Evolutionary conservation across 768 basidiomycete genomes (phyloP).

Genomic region (Auriscalpium microsporum): DNA sequence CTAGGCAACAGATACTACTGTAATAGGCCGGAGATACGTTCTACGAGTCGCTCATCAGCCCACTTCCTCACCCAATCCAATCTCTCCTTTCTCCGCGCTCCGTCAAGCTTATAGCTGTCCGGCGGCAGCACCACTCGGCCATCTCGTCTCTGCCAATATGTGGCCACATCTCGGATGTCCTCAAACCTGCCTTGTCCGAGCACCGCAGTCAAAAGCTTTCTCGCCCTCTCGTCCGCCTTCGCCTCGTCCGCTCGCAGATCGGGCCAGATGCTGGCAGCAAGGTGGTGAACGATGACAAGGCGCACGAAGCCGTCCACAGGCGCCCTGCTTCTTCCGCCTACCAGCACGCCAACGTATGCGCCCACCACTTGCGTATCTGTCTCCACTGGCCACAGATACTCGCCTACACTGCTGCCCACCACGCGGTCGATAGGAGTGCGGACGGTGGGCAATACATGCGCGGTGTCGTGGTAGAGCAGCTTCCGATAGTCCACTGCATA

Average conservation of each 20-base stretch:
- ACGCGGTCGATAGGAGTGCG: slow-evolving; percentile 42
- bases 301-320: slow-evolving; percentile 49
- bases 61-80: slow-evolving; percentile 16
- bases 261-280: slow-evolving; percentile 68
- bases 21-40: slow-evolving; percentile 18
- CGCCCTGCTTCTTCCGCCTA: slow-evolving; percentile 19
- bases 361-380: slow-evolving; percentile 49
- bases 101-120: slow-evolving; percentile 35
- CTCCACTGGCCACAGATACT: slow-evolving; percentile 71
- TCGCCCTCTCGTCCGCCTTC: slow-evolving; percentile 26
- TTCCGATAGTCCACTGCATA: slow-evolving; percentile 81
- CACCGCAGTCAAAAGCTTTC: slow-evolving; percentile 43
- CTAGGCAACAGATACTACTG: too few species aligned
- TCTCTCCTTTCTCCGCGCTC: slow-evolving; percentile 11
- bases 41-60: slow-evolving; percentile 13
- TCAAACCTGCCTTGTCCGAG: slow-evolving; percentile 40
- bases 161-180: slow-evolving; percentile 43
- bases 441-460: slow-evolving; percentile 55
- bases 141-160: slow-evolving; percentile 43
- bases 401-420: slow-evolving; percentile 42
- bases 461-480: slow-evolving; percentile 75
- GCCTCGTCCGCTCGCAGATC: slow-evolving; percentile 32
- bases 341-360: slow-evolving; percentile 53
- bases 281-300: slow-evolving; percentile 68
- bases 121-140: slow-evolving; percentile 38